These are phyloP conservation scores for Coemansia sp. DNA, from an alignment of 192 early-diverging fungal species.

Conservation along the genomic window DNA sequence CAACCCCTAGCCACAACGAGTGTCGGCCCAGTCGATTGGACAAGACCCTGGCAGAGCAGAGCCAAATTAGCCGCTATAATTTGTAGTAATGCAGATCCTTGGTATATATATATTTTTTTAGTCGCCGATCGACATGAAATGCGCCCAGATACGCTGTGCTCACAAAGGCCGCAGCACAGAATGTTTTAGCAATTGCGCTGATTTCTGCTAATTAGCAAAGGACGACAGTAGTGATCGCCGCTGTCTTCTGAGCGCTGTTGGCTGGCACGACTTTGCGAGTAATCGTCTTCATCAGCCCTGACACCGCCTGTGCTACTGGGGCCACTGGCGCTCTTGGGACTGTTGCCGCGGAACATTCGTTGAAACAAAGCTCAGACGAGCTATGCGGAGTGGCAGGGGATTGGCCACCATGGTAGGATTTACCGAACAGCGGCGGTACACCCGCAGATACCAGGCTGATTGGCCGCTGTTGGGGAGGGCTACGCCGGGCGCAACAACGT, in stretches of 20 bases:
- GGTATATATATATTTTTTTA: neutral
- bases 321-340: neutral
- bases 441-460: slow-evolving; percentile 2
- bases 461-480: slow-evolving; percentile 11
- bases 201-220: neutral
- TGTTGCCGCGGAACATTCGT: neutral
- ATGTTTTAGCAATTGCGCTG: neutral
- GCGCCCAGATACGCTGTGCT: neutral
- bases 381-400: neutral
- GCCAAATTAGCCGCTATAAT: neutral
- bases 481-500: slow-evolving; percentile 9
- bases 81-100: neutral
- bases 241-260: neutral
- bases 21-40: neutral
- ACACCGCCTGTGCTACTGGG: neutral
- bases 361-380: neutral
- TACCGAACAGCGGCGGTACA: neutral
- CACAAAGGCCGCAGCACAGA: neutral
- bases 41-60: neutral
- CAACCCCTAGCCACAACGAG: slow-evolving; percentile 30
- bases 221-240: neutral
- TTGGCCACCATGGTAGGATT: neutral
- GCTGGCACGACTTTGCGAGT: neutral
- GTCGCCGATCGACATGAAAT: neutral
- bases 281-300: too few species aligned